Percentiles rank a stretch among this genome's conserved stretches.
These are phyloP conservation scores for Volvox africanus DNA, from an alignment of 139 green algal genomes.

Conservation along the genomic window DNA sequence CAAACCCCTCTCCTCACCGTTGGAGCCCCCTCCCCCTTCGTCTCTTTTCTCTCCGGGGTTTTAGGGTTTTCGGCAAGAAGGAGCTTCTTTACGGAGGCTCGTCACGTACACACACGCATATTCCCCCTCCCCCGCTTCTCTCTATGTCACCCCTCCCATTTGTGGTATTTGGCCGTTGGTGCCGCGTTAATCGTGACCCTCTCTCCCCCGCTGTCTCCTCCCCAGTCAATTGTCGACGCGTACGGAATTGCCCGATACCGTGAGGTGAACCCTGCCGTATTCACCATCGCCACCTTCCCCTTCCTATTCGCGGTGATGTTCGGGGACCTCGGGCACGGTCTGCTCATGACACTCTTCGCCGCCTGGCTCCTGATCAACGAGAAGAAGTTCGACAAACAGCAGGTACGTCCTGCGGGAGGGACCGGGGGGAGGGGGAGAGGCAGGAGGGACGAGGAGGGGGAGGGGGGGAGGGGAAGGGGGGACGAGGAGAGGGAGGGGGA, in stretches of 20 bases:
- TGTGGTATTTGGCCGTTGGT: too few species aligned
- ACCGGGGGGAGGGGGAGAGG: neutral
- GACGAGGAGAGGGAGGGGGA: neutral
- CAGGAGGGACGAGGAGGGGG: neutral
- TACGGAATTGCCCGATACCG: conserved; percentile 96
- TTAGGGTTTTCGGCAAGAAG: too few species aligned
- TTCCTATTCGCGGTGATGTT: conserved; percentile 99
- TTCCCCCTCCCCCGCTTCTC: too few species aligned
- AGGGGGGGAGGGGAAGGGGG: neutral
- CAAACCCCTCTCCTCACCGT: too few species aligned
- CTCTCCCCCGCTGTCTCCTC: conserved; percentile 46
- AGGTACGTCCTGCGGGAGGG: conserved; percentile 14
- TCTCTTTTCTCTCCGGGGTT: too few species aligned
- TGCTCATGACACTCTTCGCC: conserved; percentile 89
- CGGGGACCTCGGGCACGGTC: conserved; percentile 95
- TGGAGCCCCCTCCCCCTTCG: too few species aligned
- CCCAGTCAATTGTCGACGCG: conserved; percentile 96
- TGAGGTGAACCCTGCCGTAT: conserved; percentile 95
- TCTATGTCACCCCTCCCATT: too few species aligned
- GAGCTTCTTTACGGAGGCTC: too few species aligned
- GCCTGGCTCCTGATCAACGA: conserved; percentile 88
- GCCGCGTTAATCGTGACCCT: neutral
- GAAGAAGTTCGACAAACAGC: conserved; percentile 76
- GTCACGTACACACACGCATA: too few species aligned
- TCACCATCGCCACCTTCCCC: conserved; percentile 98